phyloP scores from a whole-genome alignment of 2,329 filamentous ascomycete species.

The Stylonectria norvegica region DNA sequence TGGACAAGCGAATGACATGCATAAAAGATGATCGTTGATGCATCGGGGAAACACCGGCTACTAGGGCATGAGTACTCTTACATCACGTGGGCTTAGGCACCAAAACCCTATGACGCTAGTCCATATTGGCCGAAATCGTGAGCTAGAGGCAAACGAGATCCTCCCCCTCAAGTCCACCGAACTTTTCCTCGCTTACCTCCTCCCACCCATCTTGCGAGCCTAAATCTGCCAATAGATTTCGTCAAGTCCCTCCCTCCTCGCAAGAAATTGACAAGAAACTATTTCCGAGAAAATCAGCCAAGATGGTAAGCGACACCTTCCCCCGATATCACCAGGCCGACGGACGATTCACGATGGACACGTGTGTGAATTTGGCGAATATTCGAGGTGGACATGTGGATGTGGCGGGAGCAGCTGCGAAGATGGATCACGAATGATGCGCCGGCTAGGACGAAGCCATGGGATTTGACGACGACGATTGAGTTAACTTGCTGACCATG shows the following conservation, averaged over 20 bases:
- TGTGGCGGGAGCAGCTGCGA: constrained; percentile 16
- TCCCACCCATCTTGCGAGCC: constrained; percentile 48
- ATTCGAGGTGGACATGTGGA: constrained; percentile 11
- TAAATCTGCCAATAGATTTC: constrained; percentile 57
- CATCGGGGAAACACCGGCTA: constrained; percentile 27
- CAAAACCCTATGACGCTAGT: constrained; percentile 39
- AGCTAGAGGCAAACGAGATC: constrained; percentile 33
- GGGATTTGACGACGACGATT: constrained; percentile 16
- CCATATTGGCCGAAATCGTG: constrained; percentile 38
- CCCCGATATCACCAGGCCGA: constrained; percentile 9
- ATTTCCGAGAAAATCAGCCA: constrained; percentile 53
- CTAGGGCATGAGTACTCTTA: constrained; percentile 6
- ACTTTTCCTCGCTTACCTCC: constrained; percentile 50
- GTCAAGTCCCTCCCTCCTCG: constrained; percentile 48
- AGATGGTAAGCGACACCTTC: constrained; percentile 59
- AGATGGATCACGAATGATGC: constrained; percentile 14
- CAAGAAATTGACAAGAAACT: constrained; percentile 42
- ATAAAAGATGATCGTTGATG: constrained; percentile 15
- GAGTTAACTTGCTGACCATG: constrained; percentile 45
- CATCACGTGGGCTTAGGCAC: constrained; percentile 37
- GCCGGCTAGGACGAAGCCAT: constrained; percentile 5
- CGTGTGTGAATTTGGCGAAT: constrained; percentile 18
- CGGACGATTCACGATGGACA: constrained; percentile 17
- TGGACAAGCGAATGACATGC: constrained; percentile 7
- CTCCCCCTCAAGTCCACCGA: constrained; percentile 38